A percentile compares a stretch with the other conserved stretches of the same genome.
Evolutionary conservation across 305 asterid genomes (phyloP).

Genomic region (Rubia peregrina): DNA sequence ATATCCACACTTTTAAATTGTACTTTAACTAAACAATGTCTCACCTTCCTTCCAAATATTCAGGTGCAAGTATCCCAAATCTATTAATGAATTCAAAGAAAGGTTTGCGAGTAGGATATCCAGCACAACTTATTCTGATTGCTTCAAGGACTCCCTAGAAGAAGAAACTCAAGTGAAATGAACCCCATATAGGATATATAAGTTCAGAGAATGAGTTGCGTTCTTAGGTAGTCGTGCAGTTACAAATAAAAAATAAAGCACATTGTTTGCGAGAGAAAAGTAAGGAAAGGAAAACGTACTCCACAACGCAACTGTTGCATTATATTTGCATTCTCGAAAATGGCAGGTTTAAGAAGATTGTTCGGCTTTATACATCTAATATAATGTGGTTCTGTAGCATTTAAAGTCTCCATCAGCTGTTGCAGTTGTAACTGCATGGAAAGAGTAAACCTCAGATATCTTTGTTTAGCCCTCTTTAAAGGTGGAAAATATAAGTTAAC

Average conservation of each 20-base stretch:
- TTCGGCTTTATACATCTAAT: constrained; percentile 97
- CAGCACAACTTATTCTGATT: constrained; percentile 98
- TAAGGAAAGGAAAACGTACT: constrained; percentile 46
- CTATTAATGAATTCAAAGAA: constrained; percentile 89
- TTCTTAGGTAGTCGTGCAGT: neutral
- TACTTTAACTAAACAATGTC: constrained; percentile 23
- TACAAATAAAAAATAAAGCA: neutral
- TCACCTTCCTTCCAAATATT: constrained; percentile 76
- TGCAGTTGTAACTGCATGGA: constrained; percentile 87
- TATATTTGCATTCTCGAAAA: constrained; percentile 83
- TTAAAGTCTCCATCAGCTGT: constrained; percentile 86
- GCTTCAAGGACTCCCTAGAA: constrained; percentile 98
- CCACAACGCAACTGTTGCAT: constrained; percentile 97
- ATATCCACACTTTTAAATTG: constrained; percentile 13
- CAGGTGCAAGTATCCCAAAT: constrained; percentile 96
- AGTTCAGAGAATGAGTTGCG: constrained; percentile 9
- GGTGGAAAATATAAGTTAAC: neutral
- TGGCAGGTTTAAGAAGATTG: constrained; percentile 87
- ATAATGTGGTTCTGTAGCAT: constrained; percentile 95
- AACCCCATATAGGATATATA: constrained; percentile 12
- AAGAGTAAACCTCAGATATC: constrained; percentile 19
- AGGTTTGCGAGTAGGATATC: constrained; percentile 98
- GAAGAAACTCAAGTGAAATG: constrained; percentile 26
- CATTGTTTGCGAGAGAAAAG: neutral
- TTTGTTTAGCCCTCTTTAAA: neutral